phyloP scores from a whole-genome alignment of 345 rosid species.

The Trapa incisa region DNA sequence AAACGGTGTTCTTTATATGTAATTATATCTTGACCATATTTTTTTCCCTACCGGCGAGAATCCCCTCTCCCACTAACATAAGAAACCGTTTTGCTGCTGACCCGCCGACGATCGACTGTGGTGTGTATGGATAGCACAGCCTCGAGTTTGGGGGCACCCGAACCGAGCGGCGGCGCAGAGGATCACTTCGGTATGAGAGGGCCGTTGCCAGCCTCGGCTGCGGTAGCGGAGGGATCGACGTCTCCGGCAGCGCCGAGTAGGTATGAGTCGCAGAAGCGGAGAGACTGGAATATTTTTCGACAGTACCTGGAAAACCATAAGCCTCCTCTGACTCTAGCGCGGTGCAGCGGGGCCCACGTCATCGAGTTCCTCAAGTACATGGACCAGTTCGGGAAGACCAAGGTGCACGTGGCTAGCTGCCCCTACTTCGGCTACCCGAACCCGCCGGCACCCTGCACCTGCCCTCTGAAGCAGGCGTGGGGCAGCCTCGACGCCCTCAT shows the following conservation, averaged over 20 bases:
- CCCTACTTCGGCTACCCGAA: conserved; percentile 11
- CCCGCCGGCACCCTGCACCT: conserved; percentile 12
- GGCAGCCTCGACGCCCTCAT: conserved; percentile 19
- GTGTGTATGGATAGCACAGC: conserved; percentile 4
- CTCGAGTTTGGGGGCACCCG: conserved; percentile 6
- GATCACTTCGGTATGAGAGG: not conserved
- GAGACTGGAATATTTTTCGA: conserved; percentile 15
- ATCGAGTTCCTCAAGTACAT: conserved; percentile 16
- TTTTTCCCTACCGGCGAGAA: not conserved
- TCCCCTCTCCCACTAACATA: not conserved
- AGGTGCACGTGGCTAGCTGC: conserved; percentile 11
- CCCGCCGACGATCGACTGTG: not conserved
- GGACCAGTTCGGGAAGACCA: conserved; percentile 18
- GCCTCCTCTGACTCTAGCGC: conserved; percentile 12
- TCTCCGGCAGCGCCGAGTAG: conserved; percentile 10
- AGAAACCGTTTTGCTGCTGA: not conserved
- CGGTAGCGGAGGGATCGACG: not conserved
- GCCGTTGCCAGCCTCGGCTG: not conserved
- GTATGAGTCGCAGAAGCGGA: conserved; percentile 16
- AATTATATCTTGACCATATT: no score
- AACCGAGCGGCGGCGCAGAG: not conserved
- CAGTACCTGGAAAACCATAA: conserved; percentile 16
- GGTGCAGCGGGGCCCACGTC: conserved; percentile 19
- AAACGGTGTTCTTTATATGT: not conserved
- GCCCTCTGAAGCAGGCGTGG: conserved; percentile 15